Conservation (phyloP, 495 filamentous ascomycete genomes). For the Tuber melanosporum region DNA sequence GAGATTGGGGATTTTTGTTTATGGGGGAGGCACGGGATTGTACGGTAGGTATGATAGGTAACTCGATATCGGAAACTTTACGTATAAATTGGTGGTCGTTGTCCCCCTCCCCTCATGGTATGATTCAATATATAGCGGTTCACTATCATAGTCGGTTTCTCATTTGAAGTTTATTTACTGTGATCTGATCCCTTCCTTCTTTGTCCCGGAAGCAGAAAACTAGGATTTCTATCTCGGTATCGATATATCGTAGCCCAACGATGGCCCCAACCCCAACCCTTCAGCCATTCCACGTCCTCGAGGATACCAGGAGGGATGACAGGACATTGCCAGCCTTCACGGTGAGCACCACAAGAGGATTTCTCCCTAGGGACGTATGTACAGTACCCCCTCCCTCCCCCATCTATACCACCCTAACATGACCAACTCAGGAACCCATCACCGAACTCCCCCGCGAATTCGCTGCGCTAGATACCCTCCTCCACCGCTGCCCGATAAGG, state of each 20-base stretch:
- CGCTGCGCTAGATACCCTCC: constrained; percentile 58
- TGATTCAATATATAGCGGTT: background rate
- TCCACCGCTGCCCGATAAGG: constrained; percentile 67
- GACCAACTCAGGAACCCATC: constrained; percentile 51
- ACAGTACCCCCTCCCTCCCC: background rate
- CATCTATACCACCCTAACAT: constrained; percentile 44
- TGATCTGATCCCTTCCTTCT: background rate
- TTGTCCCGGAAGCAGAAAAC: background rate
- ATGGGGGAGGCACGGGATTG: background rate
- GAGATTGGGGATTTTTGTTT: background rate
- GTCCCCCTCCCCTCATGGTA: background rate
- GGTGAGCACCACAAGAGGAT: constrained; percentile 76
- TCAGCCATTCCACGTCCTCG: constrained; percentile 48
- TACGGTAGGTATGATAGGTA: background rate
- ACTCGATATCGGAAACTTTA: background rate
- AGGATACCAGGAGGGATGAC: constrained; percentile 55
- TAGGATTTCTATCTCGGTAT: background rate
- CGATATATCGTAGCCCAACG: background rate
- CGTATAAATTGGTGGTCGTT: background rate
- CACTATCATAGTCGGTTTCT: background rate
- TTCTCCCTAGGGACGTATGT: constrained; percentile 54
- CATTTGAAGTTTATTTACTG: background rate
- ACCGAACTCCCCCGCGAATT: constrained; percentile 62
- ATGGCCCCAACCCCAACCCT: constrained; percentile 20
- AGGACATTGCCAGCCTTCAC: constrained; percentile 70